phyloP scores from a whole-genome alignment of 2,329 filamentous ascomycete genomes.

The Penicillium olsonii region DNA sequence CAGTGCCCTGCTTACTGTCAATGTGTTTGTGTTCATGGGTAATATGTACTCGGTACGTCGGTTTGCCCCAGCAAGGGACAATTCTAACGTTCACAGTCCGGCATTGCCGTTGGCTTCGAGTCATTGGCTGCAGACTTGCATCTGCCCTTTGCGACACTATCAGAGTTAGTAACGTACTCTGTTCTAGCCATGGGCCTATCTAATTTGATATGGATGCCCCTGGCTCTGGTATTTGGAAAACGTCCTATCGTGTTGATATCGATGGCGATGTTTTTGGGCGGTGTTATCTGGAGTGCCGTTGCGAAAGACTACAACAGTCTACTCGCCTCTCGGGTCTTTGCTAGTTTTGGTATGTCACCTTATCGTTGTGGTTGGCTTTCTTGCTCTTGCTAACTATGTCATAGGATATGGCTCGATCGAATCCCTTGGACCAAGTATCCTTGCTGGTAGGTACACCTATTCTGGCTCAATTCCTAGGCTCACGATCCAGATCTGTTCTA shows the following conservation, averaged over 20 bases:
- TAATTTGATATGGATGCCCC: constrained; percentile 39
- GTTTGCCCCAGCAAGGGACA: not conserved
- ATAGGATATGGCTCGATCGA: constrained; percentile 31
- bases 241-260: constrained; percentile 36
- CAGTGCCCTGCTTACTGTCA: constrained; percentile 29
- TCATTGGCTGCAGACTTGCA: constrained; percentile 24
- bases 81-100: constrained; percentile 19
- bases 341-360: constrained; percentile 28
- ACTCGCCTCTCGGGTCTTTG: constrained; percentile 34
- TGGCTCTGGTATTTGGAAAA: constrained; percentile 41
- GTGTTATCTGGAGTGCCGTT: constrained; percentile 34
- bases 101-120: constrained; percentile 27
- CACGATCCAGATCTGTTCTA: constrained; percentile 25
- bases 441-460: constrained; percentile 25
- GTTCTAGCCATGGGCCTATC: constrained; percentile 31
- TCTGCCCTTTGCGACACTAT: constrained; percentile 16
- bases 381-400: constrained; percentile 1
- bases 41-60: constrained; percentile 30
- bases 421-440: constrained; percentile 36
- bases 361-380: not conserved
- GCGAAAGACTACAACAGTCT: constrained; percentile 34
- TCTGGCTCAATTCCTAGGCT: not conserved
- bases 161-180: constrained; percentile 25
- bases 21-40: constrained; percentile 31
- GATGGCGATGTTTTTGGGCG: constrained; percentile 32